Evolutionary conservation across 495 filamentous ascomycete species (phyloP), one percentile per base, ranked within the genome.

Genomic region (Lophium mytilinum): DNA sequence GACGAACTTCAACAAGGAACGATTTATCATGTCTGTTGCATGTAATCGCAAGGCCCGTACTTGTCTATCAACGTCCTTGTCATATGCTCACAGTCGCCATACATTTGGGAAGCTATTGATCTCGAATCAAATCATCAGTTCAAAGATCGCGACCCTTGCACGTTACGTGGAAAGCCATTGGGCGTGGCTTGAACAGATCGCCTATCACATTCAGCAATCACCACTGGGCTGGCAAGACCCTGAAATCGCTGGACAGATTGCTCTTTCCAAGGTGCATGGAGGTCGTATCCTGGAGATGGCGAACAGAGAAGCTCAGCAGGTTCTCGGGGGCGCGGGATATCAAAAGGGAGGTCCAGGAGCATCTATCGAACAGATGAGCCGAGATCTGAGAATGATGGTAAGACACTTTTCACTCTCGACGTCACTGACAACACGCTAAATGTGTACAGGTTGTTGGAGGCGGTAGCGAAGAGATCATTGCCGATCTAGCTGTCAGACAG

Each of bases 301-400:
- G 46, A 76, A 76, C 30, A 69, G 80, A 8, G 81, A 84, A 58
- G 79, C 80, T 1, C 80, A 83, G 72, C 81, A 84, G 64, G 75
- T 83, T 39, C 66, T 84, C 54, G 80, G 81, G 12, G 80, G 80
- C 0, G 73, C 77, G 12, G 80, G 80, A 6, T 81, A 81, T 57
- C 75, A 78, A 52, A 75, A 71, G 56, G 71, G 71, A 40, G 79
- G 79, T 0, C 75, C 75, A 45, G 78, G 79, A 0, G 78, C 73
- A 12, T 61, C 72, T 4, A 71, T 81, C 35, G 79, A 81, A 64
- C 80, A 83, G 63, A 80, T 83, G 50, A 79, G 74, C 60, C 69
- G 80, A 33, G 79, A 81, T 69, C 70, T 76, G 34, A 69, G 79
- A 37, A 78, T 81, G 55, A 77, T 80, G 71, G 62, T 61, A 37